Base-by-base conservation (phyloP, 1,284 basidiomycete species). In the Fomitopsis schrenkii region DNA sequence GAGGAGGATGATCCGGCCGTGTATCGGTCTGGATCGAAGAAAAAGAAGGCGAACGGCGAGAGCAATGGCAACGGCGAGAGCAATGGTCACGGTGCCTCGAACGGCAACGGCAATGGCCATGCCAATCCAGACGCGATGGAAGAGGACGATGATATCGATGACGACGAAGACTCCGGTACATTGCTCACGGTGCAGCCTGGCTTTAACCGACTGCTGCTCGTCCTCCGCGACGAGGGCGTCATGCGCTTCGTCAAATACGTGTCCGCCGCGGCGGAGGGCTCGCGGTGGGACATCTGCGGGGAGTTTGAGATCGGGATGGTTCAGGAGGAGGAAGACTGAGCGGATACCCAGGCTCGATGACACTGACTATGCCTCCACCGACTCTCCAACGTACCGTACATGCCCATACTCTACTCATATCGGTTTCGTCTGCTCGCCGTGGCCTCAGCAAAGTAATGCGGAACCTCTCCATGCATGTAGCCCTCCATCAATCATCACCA, bases 201-300 rank as follows among this genome's bases (percentile, higher is more conserved):
- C 9, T 99, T 95, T 79, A 98, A 98, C 76, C 86, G 90, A 41
- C 80, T 99, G 40, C 81, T 95, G 46, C 82, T 99, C 40, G 97
- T 97, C 19, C 77, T 98, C 64, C 84, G 97, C 22, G 97, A 99
- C 75, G 92, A 95, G 67, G 88, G 92, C 19, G 95, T 99, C 53
- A 90, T 98, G 88, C 84, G 86, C 46, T 97, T 97, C 72, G 93
- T 95, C 63, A 97, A 97, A 74, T 97, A 97, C 68, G 85, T 97
- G n/a, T 91, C 90, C 30, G 91, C 92, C 10, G 84, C 86, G 1
- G 95, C 95, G 0, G 85, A 88, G 44, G 93, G 94, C 8, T 94
- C 92, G 55, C 80, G 95, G 58, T 97, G 94, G 94, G 95, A 97
- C 72, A 78, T 97, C 1, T 93, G 87, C 65, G 89, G 87, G 8